These are phyloP conservation scores for Vanrija sp. DNA, from an alignment of 1,284 basidiomycete genomes.

Conservation along the genomic window DNA sequence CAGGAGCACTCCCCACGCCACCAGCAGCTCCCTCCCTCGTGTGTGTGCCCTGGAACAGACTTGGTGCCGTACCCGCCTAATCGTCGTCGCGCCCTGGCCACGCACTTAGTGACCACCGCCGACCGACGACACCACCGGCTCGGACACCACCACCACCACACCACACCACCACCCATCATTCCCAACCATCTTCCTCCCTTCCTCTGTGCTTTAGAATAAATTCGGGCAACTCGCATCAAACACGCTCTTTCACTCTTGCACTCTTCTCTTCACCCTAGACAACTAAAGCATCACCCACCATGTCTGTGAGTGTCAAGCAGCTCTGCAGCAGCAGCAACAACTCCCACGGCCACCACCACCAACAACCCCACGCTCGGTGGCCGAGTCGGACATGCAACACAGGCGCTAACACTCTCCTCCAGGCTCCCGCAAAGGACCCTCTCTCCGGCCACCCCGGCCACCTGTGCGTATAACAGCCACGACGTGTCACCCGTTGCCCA, in stretches of 20 bases:
- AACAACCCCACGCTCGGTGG: background rate
- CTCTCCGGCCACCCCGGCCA: slow-evolving; percentile 77
- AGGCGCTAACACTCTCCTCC: background rate
- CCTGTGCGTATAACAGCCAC: slow-evolving; percentile 50
- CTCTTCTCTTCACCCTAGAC: background rate
- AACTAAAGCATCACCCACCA: background rate
- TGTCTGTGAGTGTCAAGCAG: slow-evolving; percentile 2
- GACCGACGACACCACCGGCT: no score
- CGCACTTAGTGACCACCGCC: no score
- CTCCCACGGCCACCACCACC: background rate
- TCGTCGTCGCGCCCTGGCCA: no score
- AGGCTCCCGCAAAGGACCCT: slow-evolving; percentile 49
- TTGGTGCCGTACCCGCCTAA: no score
- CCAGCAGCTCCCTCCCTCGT: no score
- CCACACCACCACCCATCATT: no score
- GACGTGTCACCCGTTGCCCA: no score
- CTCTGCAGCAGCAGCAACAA: background rate
- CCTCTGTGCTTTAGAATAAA: no score
- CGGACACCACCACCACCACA: no score
- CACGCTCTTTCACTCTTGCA: background rate
- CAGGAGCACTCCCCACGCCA: no score
- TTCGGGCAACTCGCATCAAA: background rate
- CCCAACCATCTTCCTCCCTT: no score
- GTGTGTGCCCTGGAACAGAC: no score
- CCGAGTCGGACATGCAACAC: background rate